Conservation (phyloP, 129 eudicot genomes). For the Escallonia rubra region DNA sequence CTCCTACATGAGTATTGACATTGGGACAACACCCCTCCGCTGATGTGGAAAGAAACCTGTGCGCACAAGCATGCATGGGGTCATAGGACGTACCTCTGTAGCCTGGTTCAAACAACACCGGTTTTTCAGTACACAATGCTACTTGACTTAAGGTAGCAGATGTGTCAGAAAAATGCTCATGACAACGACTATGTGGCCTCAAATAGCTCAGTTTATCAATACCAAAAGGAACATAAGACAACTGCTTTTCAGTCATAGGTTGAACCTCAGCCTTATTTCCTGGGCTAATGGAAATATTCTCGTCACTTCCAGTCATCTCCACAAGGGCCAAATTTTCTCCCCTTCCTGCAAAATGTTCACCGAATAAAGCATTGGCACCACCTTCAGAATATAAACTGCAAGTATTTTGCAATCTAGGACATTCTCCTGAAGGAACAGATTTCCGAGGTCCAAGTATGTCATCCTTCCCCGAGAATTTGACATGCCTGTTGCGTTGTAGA, state of each 20-base stretch:
- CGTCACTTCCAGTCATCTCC: conserved; percentile 6
- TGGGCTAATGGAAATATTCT: conserved; percentile 9
- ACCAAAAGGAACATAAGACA: neutral
- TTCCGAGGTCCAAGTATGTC: conserved; percentile 16
- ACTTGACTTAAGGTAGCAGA: conserved; percentile 1
- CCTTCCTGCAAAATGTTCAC: neutral
- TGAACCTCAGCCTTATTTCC: conserved; percentile 4
- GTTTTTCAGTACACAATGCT: neutral
- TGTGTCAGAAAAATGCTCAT: conserved; percentile 12
- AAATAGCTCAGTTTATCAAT: neutral
- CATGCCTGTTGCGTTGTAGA: conserved; percentile 15
- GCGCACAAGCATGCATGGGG: neutral
- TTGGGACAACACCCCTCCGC: neutral
- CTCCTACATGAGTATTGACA: neutral
- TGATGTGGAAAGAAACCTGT: conserved; percentile 1
- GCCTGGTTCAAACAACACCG: neutral
- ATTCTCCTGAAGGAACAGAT: neutral
- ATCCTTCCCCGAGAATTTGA: conserved; percentile 17
- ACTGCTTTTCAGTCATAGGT: conserved; percentile 1
- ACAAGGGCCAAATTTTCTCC: neutral
- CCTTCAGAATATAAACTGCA: conserved; percentile 1
- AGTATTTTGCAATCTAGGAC: neutral
- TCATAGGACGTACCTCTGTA: conserved; percentile 2
- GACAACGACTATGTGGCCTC: conserved; percentile 1
- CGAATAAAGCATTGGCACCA: neutral